These are phyloP conservation scores for Diutina mesorugosa DNA, from an alignment of 1,139 yeast genomes.

Conservation along the genomic window DNA sequence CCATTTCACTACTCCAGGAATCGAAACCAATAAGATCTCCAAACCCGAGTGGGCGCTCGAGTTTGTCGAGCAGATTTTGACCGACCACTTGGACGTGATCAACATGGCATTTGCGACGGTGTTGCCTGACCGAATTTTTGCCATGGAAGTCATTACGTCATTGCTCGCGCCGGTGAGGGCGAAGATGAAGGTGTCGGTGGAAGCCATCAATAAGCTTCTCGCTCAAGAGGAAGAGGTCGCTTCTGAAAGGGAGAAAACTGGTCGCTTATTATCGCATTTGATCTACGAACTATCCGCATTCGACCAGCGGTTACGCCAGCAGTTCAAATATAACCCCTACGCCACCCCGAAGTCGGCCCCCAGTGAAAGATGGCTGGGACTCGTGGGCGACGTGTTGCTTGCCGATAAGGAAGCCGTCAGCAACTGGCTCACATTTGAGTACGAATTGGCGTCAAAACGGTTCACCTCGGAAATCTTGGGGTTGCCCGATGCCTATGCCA, in stretches of 20 bases:
- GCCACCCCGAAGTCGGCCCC: constrained; percentile 16
- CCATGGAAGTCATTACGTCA: constrained; percentile 43
- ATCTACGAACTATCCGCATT: constrained; percentile 47
- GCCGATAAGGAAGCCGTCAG: constrained; percentile 21
- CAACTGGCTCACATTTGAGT: constrained; percentile 59
- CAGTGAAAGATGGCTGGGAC: constrained; percentile 39
- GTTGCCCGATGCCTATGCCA: constrained; percentile 39
- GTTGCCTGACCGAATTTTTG: constrained; percentile 15
- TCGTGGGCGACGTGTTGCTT: constrained; percentile 41
- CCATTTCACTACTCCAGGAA: constrained; percentile 46
- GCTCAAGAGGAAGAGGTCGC: constrained; percentile 8
- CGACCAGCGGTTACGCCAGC: constrained; percentile 40
- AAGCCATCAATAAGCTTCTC: constrained; percentile 11
- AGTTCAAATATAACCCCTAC: constrained; percentile 45
- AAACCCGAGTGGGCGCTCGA: constrained; percentile 74
- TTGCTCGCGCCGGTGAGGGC: constrained; percentile 35
- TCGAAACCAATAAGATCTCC: constrained; percentile 55
- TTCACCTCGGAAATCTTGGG: constrained; percentile 43
- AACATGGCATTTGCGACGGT: constrained; percentile 16
- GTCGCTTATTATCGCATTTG: constrained; percentile 45
- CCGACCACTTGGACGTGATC: constrained; percentile 19
- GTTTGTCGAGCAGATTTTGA: constrained; percentile 39
- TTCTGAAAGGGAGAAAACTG: constrained; percentile 23
- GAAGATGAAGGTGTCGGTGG: constrained; percentile 15
- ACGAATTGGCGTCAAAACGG: constrained; percentile 40